These are phyloP conservation scores for Arxiozyma slooffiae DNA, from an alignment of 1,139 yeast genomes.

Conservation along the genomic window DNA sequence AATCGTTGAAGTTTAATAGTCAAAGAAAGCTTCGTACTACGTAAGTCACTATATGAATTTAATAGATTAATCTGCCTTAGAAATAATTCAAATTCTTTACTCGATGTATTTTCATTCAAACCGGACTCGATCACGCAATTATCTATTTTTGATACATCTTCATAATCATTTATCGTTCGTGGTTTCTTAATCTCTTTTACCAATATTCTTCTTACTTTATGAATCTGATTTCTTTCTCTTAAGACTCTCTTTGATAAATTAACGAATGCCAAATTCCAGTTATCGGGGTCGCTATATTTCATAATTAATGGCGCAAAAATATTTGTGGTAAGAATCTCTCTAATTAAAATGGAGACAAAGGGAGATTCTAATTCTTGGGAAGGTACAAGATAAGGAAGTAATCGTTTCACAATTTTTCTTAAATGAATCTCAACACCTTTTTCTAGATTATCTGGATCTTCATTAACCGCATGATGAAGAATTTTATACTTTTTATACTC, in stretches of 20 bases:
- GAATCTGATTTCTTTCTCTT: conserved; percentile 68
- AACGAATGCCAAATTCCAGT: conserved; percentile 58
- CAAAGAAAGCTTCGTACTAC: conserved; percentile 14
- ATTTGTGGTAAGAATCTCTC: conserved; percentile 56
- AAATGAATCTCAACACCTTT: conserved; percentile 46
- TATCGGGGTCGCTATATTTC: conserved; percentile 64
- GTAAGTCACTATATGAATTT: conserved; percentile 11
- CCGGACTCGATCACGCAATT: conserved; percentile 18
- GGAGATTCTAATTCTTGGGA: conserved; percentile 42
- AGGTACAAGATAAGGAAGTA: conserved; percentile 47
- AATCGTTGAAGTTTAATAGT: conserved; percentile 14
- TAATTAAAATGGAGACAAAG: conserved; percentile 41
- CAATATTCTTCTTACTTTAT: conserved; percentile 59
- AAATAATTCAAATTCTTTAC: conserved; percentile 20
- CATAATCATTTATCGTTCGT: not conserved
- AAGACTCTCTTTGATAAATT: conserved; percentile 55
- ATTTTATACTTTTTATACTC: conserved; percentile 45
- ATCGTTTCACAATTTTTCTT: conserved; percentile 34
- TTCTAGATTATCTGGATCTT: conserved; percentile 32
- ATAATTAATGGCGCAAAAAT: conserved; percentile 46
- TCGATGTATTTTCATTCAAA: conserved; percentile 18
- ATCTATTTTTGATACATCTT: conserved; percentile 3
- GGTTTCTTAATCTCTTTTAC: conserved; percentile 24
- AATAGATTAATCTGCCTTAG: conserved; percentile 19
- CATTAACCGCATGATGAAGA: conserved; percentile 53